Percentiles rank a stretch among this genome's conserved stretches.
phyloP scores from a whole-genome alignment of 495 filamentous ascomycete species.

The Aspergillus hancockii region DNA sequence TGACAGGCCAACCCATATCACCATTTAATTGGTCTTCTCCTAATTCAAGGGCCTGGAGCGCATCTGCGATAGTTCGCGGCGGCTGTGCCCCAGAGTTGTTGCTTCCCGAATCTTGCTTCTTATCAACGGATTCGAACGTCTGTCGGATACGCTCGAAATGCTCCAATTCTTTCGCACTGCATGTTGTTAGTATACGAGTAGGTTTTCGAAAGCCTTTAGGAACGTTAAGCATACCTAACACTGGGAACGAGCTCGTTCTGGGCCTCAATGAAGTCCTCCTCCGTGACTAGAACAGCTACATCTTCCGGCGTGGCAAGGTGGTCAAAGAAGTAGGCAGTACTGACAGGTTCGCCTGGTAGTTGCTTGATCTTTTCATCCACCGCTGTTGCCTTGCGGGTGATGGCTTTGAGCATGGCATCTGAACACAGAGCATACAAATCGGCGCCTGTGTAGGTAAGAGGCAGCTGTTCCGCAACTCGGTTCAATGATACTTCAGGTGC shows the following conservation, averaged over 20 bases:
- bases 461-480: conserved; percentile 72
- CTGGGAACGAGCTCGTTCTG: conserved; percentile 84
- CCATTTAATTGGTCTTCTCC: conserved; percentile 22
- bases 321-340: conserved; percentile 92
- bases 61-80: conserved; percentile 40
- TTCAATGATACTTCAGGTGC: conserved; percentile 72
- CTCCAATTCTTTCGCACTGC: conserved; percentile 82
- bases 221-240: conserved; percentile 61
- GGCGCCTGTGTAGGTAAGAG: conserved; percentile 95
- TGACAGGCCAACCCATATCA: conserved; percentile 24
- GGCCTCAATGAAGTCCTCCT: conserved; percentile 81
- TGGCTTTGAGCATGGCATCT: conserved; percentile 97
- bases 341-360: conserved; percentile 58
- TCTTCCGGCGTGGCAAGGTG: conserved; percentile 82
- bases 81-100: conserved; percentile 27
- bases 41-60: conserved; percentile 38
- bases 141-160: conserved; percentile 86
- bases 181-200: conserved; percentile 22
- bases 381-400: conserved; percentile 81
- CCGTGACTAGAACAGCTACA: conserved; percentile 79
- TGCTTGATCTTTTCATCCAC: conserved; percentile 82
- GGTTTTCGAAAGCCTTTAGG: background rate
- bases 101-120: conserved; percentile 35
- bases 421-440: conserved; percentile 96
- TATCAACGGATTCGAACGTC: conserved; percentile 68